Base-by-base conservation (phyloP, 2,329 filamentous ascomycete genomes). In the Incumbomyces lentus region DNA sequence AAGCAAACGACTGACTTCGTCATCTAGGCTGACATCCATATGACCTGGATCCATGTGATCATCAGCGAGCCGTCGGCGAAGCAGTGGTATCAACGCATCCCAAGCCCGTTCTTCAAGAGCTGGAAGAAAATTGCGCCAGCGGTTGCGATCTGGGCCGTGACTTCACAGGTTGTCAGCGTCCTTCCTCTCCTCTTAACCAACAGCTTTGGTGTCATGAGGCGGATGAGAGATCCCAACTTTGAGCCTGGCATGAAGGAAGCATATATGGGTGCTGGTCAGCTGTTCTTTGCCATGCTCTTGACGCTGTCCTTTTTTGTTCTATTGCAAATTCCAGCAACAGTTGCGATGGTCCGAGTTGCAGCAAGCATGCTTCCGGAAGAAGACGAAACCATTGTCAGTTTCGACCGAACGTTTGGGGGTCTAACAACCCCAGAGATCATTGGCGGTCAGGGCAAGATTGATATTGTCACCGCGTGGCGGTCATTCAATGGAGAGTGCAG, bases 391-490 rank as follows among this genome's bases (percentile, higher is more conserved):
- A 84, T 95, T 53, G 81, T 96, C 31, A 82, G 86, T 29, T 95
- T 96, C 59, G 90, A 96, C 71, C 84, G 88, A 54, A 82, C 82
- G 26, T 93, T 93, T 59, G 78, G 76, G 52, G 86, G 86, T 56
- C 83, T 81, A 61, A 78, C 90, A 22, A 78, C 82, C 53, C 81
- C 85, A n/a, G 76, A 78, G 49, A 74, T 87, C 41, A 70, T 87
- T n/a, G 81, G 79, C 49, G 86, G 84, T 46, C 76, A 73, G 52
- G 84, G 86, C 54, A 80, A 78, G 55, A 73, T 86, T 51, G 77
- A 82, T 34, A 75, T 90, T 59, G 63, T 76, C 41, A 83, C 90
- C 57, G 88, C 87, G 1, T 89, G 87, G 85, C 75, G 72, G 57
- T 85, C 79, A 31, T 89, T 95, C 64, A 78, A 82, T 62, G 77